Conservation (phyloP, 768 basidiomycete genomes). For the Porphyrellus cyaneotinctus region DNA sequence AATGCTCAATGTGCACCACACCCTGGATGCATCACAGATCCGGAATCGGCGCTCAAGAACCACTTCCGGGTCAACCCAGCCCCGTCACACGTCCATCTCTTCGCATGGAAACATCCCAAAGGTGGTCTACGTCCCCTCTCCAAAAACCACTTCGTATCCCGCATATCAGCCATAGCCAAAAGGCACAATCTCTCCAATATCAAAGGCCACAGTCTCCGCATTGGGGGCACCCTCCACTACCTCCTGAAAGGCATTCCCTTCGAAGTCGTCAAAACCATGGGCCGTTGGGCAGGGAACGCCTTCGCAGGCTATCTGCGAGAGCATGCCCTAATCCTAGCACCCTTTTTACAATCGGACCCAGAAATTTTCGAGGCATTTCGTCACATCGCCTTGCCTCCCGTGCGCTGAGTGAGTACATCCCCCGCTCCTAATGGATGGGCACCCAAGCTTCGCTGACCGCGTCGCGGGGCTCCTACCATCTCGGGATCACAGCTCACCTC, state of each 20-base stretch:
- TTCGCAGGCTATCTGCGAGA: background rate
- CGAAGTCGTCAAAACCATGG: background rate
- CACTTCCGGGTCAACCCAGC: background rate
- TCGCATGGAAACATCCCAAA: background rate
- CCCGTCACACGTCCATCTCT: background rate
- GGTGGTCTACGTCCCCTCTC: background rate
- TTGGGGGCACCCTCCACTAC: background rate
- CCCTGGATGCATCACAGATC: background rate
- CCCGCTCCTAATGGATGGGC: background rate
- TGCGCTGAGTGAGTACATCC: background rate
- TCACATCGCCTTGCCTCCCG: background rate
- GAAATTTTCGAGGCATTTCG: background rate
- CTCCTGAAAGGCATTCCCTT: background rate
- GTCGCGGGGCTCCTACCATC: too few relatives aligned
- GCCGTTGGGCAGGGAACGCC: background rate
- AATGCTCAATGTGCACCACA: background rate
- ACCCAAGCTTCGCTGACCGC: too few relatives aligned
- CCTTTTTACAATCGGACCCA: background rate
- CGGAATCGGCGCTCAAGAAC: background rate
- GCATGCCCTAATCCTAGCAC: background rate
- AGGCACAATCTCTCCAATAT: background rate
- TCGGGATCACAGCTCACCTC: too few relatives aligned
- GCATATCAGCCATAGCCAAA: background rate
- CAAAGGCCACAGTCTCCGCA: background rate
- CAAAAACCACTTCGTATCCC: background rate